These are phyloP conservation scores for Fusarium sp. DNA, from an alignment of 2,329 filamentous ascomycete genomes.

Conservation along the genomic window DNA sequence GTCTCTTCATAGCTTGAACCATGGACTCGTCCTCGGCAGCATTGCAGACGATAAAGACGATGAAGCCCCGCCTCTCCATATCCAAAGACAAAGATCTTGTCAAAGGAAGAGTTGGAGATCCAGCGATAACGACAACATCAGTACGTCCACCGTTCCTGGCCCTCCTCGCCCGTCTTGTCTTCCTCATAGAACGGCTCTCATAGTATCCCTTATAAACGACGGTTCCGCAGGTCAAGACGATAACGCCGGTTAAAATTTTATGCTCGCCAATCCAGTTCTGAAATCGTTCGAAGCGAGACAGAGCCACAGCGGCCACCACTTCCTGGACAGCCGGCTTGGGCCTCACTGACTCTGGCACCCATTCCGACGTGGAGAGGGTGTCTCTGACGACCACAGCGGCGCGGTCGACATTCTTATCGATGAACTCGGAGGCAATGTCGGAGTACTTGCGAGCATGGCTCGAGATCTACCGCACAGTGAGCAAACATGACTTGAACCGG, in stretches of 20 bases:
- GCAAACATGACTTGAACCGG: background rate
- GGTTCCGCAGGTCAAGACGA: constrained; percentile 79
- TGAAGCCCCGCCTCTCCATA: constrained; percentile 89
- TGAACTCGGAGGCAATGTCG: constrained; percentile 78
- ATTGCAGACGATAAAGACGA: constrained; percentile 90
- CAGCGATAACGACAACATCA: constrained; percentile 89
- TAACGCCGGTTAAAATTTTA: constrained; percentile 77
- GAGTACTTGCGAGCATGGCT: constrained; percentile 78
- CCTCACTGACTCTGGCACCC: constrained; percentile 78
- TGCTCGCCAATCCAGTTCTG: constrained; percentile 80
- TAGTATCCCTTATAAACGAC: constrained; percentile 65
- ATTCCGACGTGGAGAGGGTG: constrained; percentile 73
- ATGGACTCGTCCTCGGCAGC: constrained; percentile 86
- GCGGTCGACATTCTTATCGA: constrained; percentile 84
- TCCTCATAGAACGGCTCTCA: constrained; percentile 69
- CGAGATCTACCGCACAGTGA: constrained; percentile 60
- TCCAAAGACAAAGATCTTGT: constrained; percentile 87
- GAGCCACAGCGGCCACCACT: constrained; percentile 52
- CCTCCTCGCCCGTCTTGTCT: constrained; percentile 79
- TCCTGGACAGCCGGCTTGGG: constrained; percentile 63
- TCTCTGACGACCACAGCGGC: constrained; percentile 79
- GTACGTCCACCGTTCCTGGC: constrained; percentile 85
- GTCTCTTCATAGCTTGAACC: constrained; percentile 79
- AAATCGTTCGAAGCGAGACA: constrained; percentile 63
- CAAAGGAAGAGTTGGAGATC: constrained; percentile 86